Evolutionary conservation across 139 green algal genomes (phyloP), one percentile per base, ranked within the genome.

Genomic region (Chlamydomonas sphaeroides): DNA sequence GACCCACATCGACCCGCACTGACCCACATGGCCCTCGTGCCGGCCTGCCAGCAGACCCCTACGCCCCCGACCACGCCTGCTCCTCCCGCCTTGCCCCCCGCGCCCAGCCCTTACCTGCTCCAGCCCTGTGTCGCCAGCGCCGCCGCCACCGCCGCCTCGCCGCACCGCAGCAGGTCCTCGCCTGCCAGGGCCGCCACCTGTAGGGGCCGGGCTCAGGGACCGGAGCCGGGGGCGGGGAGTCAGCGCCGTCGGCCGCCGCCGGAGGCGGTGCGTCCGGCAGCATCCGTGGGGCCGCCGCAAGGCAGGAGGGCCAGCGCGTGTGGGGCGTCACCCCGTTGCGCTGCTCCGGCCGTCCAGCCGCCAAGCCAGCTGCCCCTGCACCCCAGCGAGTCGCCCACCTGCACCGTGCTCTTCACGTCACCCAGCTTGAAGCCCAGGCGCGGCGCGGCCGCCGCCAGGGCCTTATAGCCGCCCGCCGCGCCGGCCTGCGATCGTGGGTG

Each of bases 391-490:
- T n/a, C n/a, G n/a, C 15, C 20, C 21, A 82, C 75, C 75, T 73
- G 6, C 32, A 82, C 75, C 25, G 61, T 65, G 4, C 56, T 71
- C 62, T 82, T 82, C 41, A 82, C 75, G 42, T 82, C 75, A 0
- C 75, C 42, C 20, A 82, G 42, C 23, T 39, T 65, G 62, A 53
- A 73, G n/a, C 75, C 75, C 75, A 82, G 75, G 38, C 68, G 68
- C 10, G 62, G 30, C 5, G 61, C 75, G 59, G 42, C 45, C 3
- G 33, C 75, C 5, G 42, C 45, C 18, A 82, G 75, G 7, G 75
- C 62, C 23, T 65, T 72, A 42, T 73, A 82, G 17, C 62, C 62
- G 0, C 32, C 61, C 17, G 75, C 75, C 8, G 75, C 75, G 25
- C 45, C 59, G 0, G 75, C 62, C 75, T 82, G 61, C 59, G 57